Percentiles rank a stretch among this genome's conserved stretches.
Evolutionary conservation across 257 asterid species (phyloP).

Genomic region (Nicotiana attenuata): DNA sequence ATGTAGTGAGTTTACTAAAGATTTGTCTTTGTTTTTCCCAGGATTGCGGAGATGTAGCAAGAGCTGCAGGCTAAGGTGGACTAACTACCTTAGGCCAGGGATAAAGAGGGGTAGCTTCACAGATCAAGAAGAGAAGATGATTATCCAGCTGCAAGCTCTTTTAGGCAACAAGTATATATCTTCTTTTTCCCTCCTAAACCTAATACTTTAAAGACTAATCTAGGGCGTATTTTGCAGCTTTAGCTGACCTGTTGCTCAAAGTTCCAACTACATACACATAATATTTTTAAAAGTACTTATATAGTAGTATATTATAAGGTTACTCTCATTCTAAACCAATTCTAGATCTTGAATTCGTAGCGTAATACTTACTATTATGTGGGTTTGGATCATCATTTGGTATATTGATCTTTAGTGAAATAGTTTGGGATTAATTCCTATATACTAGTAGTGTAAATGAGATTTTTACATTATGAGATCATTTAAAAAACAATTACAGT

Average conservation of each 20-base stretch:
- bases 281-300: too few relatives aligned
- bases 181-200: not conserved
- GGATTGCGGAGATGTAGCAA: conserved; percentile 89
- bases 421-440: not conserved
- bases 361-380: not conserved
- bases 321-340: not conserved
- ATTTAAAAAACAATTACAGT: too few relatives aligned
- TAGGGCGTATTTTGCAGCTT: too few relatives aligned
- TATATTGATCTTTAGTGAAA: not conserved
- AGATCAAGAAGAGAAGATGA: conserved; percentile 82
- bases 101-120: conserved; percentile 89
- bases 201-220: too few relatives aligned
- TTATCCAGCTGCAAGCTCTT: conserved; percentile 92
- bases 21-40: conserved; percentile 14
- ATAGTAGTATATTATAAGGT: not conserved
- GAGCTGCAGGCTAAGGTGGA: conserved; percentile 96
- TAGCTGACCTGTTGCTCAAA: too few relatives aligned
- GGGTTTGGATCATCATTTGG: not conserved
- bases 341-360: not conserved
- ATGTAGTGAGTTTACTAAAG: not conserved
- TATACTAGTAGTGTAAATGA: not conserved
- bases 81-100: conserved; percentile 92
- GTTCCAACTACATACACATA: too few relatives aligned
- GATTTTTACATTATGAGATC: not conserved
- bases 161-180: conserved; percentile 75